Percentiles rank a stretch among this genome's conserved stretches.
Conservation (phyloP, 1,284 basidiomycete species). For the Marasmius tenuissimus region DNA sequence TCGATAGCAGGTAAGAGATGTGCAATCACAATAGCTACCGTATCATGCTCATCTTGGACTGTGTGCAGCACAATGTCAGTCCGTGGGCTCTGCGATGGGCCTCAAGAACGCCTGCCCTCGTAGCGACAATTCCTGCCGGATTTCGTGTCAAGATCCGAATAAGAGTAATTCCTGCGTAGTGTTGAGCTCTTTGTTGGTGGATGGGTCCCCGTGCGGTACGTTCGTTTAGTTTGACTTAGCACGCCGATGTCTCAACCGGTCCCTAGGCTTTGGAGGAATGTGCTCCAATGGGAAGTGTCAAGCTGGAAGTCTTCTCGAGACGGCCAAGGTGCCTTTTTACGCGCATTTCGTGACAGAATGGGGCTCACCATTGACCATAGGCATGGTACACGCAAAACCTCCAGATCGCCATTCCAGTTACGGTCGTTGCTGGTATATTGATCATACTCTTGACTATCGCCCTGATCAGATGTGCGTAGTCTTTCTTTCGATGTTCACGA, state of each 20-base stretch:
- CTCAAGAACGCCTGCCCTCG: slow-evolving; percentile 67
- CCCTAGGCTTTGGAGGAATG: slow-evolving; percentile 70
- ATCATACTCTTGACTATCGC: slow-evolving; percentile 50
- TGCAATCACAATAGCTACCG: slow-evolving; percentile 9
- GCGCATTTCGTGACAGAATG: neutral
- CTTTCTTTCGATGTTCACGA: neutral
- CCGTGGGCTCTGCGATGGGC: slow-evolving; percentile 70
- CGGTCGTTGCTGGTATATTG: slow-evolving; percentile 68
- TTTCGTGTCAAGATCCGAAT: slow-evolving; percentile 79
- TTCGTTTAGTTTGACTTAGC: slow-evolving; percentile 3
- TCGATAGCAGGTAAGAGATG: slow-evolving; percentile 61
- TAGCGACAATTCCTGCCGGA: slow-evolving; percentile 68
- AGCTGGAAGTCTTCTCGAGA: slow-evolving; percentile 61
- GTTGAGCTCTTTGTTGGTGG: slow-evolving; percentile 74
- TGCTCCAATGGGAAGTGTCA: slow-evolving; percentile 70
- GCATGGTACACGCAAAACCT: slow-evolving; percentile 78
- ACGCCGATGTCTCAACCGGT: slow-evolving; percentile 1
- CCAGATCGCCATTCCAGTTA: slow-evolving; percentile 81
- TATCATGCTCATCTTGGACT: slow-evolving; percentile 1
- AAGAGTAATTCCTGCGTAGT: slow-evolving; percentile 68
- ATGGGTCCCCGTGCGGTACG: slow-evolving; percentile 85
- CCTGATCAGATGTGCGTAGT: slow-evolving; percentile 21
- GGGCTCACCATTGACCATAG: slow-evolving; percentile 25
- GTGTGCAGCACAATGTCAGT: slow-evolving; percentile 72
- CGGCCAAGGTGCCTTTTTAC: slow-evolving; percentile 49